Base-by-base conservation (phyloP, 257 asterid genomes). In the Striga asiatica region DNA sequence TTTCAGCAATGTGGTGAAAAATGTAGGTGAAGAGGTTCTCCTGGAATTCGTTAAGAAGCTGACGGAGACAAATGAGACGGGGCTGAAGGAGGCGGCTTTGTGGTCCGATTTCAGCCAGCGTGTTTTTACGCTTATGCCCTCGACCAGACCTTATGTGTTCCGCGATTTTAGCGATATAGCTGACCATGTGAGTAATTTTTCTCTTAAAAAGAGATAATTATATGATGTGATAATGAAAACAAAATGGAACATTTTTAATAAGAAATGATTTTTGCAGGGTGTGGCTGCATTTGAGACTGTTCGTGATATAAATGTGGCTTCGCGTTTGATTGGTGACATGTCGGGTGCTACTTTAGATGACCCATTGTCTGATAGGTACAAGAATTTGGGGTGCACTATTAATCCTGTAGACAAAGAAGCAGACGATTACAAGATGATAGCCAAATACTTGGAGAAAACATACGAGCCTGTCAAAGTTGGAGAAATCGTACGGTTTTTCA, bases 271-370 rank as follows among this genome's bases (percentile, higher is more conserved):
- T 1, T 3, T 82, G 78, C 75, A 88, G 99, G 94, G 62, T 42
- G 99, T 79, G 42, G 60, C 97, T 47, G 79, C 73, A 19, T 67
- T 78, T 24, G 98, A 92, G 65, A 79, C 83, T 0, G 25, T 84
- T 18, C 77, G 95, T 42, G 99, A 92, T 50, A 82, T 88, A 58
- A 88, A 73, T 0, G 73, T 52, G 11, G 98, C 98, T 11, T 88
- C 98, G 2, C 91, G 79, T 54, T 75, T 88, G 12, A 76, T 84
- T 37, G 97, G 94, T 4, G 91, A 88, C 38, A 68, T 92, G 93
- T 53, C 93, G 0, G 95, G 83, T 39, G 46, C 78, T 0, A 81
- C 91, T 0, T 49, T 84, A 2, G 93, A 82, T 5, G 97, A 92
- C 57, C 96, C 98, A 31, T 78, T 91, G 0, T 74, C 70, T 18